Evolutionary conservation across 805 yeast genomes (phyloP).

Genomic region (Alloascoidea hylecoeti): DNA sequence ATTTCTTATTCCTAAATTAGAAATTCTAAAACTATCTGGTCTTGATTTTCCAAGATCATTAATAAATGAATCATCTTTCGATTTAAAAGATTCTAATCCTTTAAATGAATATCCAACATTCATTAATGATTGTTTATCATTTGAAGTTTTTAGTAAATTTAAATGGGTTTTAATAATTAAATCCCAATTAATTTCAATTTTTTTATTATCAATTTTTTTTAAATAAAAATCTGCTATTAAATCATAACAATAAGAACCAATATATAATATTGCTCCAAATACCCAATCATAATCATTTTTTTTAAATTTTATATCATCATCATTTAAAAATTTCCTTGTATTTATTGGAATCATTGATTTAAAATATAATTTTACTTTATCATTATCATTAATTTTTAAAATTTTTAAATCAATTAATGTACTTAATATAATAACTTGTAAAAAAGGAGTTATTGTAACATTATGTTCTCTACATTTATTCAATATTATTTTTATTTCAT

Average conservation of each 20-base stretch:
- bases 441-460: constrained; percentile 1
- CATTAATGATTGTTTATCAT: neutral
- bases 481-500: neutral
- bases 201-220: neutral
- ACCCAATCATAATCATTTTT: neutral
- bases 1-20: neutral
- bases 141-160: neutral
- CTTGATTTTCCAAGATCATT: neutral
- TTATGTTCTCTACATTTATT: neutral
- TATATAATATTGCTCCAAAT: constrained; percentile 1
- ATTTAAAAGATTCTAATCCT: neutral
- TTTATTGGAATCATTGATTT: constrained; percentile 1
- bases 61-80: neutral
- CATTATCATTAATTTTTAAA: neutral
- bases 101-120: neutral
- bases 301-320: too few relatives aligned
- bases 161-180: neutral
- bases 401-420: neutral
- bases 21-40: neutral
- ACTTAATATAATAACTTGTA: neutral
- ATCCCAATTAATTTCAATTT: neutral
- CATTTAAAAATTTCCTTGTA: neutral
- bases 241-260: neutral
- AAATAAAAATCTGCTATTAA: neutral
- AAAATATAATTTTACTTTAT: too few relatives aligned